These are phyloP conservation scores for Hygrophoropsis aurantiaca DNA, from an alignment of 768 basidiomycete genomes.

Conservation along the genomic window DNA sequence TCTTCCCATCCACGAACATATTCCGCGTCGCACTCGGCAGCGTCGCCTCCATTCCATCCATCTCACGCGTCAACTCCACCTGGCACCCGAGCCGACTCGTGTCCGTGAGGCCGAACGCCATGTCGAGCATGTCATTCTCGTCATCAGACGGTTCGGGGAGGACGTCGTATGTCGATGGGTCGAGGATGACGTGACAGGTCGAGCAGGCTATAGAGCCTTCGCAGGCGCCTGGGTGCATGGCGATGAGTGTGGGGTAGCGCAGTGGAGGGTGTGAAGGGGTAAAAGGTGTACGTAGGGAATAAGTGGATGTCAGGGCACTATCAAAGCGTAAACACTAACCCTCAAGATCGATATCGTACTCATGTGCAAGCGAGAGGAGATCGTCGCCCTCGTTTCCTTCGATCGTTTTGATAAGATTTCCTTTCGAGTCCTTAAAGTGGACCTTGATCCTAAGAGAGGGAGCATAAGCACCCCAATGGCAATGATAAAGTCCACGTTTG, in stretches of 20 bases:
- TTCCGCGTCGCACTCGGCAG: slow-evolving; percentile 92
- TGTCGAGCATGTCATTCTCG: slow-evolving; percentile 98
- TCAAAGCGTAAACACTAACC: slow-evolving; percentile 46
- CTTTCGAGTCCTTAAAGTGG: slow-evolving; percentile 88
- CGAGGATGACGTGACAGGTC: slow-evolving; percentile 87
- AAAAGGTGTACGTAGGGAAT: neutral
- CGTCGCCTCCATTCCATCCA: slow-evolving; percentile 84
- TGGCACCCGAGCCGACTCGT: slow-evolving; percentile 84
- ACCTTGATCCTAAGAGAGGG: slow-evolving; percentile 68
- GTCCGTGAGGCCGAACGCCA: slow-evolving; percentile 96
- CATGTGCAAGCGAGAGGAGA: slow-evolving; percentile 86
- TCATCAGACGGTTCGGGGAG: slow-evolving; percentile 95
- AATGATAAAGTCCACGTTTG: neutral
- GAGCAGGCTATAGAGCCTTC: slow-evolving; percentile 97
- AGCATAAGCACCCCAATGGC: neutral
- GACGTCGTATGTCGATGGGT: slow-evolving; percentile 74
- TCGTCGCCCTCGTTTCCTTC: slow-evolving; percentile 96
- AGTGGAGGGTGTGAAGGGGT: neutral
- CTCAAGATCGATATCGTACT: slow-evolving; percentile 94
- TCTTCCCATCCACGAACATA: slow-evolving; percentile 91
- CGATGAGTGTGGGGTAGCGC: neutral
- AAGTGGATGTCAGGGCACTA: neutral
- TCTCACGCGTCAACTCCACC: slow-evolving; percentile 71
- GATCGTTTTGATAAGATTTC: slow-evolving; percentile 78
- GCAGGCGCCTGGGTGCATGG: slow-evolving; percentile 81